These are phyloP conservation scores for Fusarium subtropicale DNA, from an alignment of 2,329 filamentous ascomycete species.

Conservation along the genomic window DNA sequence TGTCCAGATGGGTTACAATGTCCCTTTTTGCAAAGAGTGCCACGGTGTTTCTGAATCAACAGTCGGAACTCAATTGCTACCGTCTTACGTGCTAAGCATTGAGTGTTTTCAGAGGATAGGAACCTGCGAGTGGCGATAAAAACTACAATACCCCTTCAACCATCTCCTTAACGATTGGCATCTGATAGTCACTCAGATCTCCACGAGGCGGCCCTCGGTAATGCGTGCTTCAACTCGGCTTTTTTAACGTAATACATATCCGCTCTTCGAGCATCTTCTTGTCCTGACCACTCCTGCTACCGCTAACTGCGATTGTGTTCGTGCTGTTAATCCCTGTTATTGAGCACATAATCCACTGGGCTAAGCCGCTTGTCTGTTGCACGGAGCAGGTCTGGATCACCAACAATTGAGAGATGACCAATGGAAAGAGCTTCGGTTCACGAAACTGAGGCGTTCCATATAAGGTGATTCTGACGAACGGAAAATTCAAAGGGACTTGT, in stretches of 20 bases:
- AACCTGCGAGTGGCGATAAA: neutral
- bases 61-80: neutral
- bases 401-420: slow-evolving; percentile 1
- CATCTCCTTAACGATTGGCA: neutral
- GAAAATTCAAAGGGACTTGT: neutral
- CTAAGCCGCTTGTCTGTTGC: slow-evolving; percentile 24
- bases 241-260: slow-evolving; percentile 31
- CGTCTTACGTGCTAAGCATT: neutral
- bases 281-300: neutral
- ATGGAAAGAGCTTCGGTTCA: neutral
- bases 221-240: neutral
- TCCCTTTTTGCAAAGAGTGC: too few relatives aligned
- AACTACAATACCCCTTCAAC: too few relatives aligned
- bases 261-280: neutral
- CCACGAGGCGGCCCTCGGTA: slow-evolving; percentile 19
- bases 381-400: slow-evolving; percentile 10
- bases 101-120: neutral
- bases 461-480: slow-evolving; percentile 10
- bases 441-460: slow-evolving; percentile 22
- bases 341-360: slow-evolving; percentile 23
- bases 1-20: neutral
- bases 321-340: slow-evolving; percentile 9
- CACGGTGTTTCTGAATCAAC: neutral
- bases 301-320: slow-evolving; percentile 29
- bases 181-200: neutral